Conservation (phyloP, 352 stramenopile species). For the Pythium utonaiense region DNA sequence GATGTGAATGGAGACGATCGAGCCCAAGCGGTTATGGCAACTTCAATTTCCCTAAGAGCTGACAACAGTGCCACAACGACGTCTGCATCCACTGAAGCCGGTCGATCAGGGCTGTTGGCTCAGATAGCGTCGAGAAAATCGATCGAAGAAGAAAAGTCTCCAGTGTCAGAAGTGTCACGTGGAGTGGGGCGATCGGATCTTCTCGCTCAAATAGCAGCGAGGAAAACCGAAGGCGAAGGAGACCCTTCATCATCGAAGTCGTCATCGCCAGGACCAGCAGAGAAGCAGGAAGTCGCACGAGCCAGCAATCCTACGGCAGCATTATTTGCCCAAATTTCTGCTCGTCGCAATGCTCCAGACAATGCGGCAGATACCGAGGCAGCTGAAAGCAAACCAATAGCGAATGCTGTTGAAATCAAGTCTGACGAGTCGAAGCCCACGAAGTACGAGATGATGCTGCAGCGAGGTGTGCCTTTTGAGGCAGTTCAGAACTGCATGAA, state of each 20-base stretch:
- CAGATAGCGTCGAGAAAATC: conserved; percentile 1
- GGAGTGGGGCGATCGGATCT: background rate
- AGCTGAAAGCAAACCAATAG: background rate
- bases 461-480: conserved; percentile 64
- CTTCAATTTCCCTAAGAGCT: background rate
- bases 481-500: conserved; percentile 72
- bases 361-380: background rate
- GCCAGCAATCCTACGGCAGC: background rate
- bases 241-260: background rate
- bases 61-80: background rate
- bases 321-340: conserved; percentile 14
- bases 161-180: background rate
- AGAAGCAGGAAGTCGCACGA: background rate
- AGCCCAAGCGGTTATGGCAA: background rate
- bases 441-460: conserved; percentile 68
- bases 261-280: background rate
- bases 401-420: background rate
- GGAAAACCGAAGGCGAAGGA: background rate
- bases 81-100: background rate
- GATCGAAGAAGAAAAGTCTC: background rate
- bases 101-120: background rate
- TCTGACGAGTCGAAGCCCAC: background rate
- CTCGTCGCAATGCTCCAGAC: background rate
- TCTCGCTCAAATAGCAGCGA: background rate
- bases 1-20: background rate